Evolutionary conservation across 805 yeast genomes (phyloP).

Genomic region (Teunomyces barrocoloradensis): DNA sequence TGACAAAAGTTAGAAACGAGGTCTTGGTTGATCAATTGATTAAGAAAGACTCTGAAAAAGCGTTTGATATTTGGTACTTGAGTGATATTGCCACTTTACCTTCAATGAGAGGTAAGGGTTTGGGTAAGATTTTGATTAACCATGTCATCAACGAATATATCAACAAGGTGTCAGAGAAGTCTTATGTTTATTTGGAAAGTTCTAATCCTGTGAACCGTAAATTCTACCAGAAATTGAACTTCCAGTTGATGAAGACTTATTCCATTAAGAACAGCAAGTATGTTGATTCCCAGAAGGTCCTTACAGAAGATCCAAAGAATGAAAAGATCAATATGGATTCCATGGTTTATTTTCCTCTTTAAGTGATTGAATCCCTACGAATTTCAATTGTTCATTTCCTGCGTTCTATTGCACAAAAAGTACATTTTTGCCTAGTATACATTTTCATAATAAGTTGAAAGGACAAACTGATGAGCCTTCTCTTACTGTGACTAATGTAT

Average conservation of each 20-base stretch:
- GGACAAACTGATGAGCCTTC: constrained; percentile 9
- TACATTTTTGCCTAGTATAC: constrained; percentile 17
- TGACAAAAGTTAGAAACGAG: constrained; percentile 42
- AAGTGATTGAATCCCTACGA: not conserved
- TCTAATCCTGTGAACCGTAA: constrained; percentile 53
- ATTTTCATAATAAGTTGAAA: constrained; percentile 15
- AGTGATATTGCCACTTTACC: constrained; percentile 59
- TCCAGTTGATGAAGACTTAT: constrained; percentile 32
- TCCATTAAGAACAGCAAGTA: constrained; percentile 26
- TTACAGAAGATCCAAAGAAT: constrained; percentile 11
- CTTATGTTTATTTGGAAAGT: constrained; percentile 50
- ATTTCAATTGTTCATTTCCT: constrained; percentile 3
- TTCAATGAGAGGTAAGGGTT: constrained; percentile 57
- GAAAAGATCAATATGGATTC: constrained; percentile 15
- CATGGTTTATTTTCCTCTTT: constrained; percentile 11
- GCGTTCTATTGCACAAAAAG: constrained; percentile 9
- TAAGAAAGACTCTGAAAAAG: constrained; percentile 14
- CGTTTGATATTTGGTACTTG: constrained; percentile 50
- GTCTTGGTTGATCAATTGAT: constrained; percentile 37
- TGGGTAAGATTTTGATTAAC: constrained; percentile 51
- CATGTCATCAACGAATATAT: constrained; percentile 48
- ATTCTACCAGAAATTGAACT: constrained; percentile 56
- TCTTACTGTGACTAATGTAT: constrained; percentile 16
- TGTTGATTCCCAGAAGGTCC: constrained; percentile 12
- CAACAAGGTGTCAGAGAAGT: constrained; percentile 19